Evolutionary conservation across 2,329 filamentous ascomycete genomes (phyloP).

Genomic region (Fusarium miscanthi): DNA sequence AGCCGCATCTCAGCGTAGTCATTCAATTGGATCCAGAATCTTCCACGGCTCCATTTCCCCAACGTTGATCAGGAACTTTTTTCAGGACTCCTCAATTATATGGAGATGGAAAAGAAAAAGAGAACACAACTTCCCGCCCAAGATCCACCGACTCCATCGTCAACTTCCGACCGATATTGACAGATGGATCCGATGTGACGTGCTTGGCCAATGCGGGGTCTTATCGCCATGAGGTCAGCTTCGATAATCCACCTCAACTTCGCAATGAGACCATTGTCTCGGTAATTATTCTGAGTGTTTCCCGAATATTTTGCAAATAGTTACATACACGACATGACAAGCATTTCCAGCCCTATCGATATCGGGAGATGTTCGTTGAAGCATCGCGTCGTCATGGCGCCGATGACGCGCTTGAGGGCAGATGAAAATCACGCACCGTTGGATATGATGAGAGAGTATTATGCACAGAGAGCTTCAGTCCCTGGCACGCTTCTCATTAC

Average conservation of each 20-base stretch:
- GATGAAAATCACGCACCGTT: conserved; percentile 9
- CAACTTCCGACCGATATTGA: conserved; percentile 18
- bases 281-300: not conserved
- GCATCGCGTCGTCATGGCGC: conserved; percentile 26
- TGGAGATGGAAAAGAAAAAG: not conserved
- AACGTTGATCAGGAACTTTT: not conserved
- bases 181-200: conserved; percentile 6
- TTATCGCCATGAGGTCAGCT: not conserved
- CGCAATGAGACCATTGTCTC: not conserved
- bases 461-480: conserved; percentile 20
- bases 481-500: conserved; percentile 27
- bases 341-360: not conserved
- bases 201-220: conserved; percentile 22
- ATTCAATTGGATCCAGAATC: not conserved
- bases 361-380: conserved; percentile 13
- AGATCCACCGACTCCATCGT: conserved; percentile 16
- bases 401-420: conserved; percentile 16
- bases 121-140: conserved; percentile 3
- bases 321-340: not conserved
- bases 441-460: conserved; percentile 24
- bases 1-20: not conserved
- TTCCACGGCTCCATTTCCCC: not conserved
- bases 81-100: not conserved
- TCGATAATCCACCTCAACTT: not conserved
- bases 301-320: not conserved